phyloP scores from a whole-genome alignment of 106 monocot genomes.

The Phalaenopsis aphrodite region DNA sequence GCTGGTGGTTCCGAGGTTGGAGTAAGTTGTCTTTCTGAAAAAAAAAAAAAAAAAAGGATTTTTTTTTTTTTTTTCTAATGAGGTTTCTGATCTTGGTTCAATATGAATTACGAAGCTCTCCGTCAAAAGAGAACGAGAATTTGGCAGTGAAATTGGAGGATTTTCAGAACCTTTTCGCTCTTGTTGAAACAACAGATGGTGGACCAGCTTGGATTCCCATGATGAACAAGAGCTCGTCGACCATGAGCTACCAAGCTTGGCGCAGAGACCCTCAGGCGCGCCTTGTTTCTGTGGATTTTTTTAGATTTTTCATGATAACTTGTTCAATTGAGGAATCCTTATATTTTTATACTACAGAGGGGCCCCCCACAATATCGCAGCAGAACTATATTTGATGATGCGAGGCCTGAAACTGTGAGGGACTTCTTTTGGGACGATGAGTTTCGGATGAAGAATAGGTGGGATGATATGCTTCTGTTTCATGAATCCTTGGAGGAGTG shows the following conservation, averaged over 20 bases:
- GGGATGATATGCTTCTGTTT: slow-evolving; percentile 96
- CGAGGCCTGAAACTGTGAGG: slow-evolving; percentile 58
- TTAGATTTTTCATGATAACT: not conserved
- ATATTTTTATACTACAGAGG: slow-evolving; percentile 25
- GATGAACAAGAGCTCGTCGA: slow-evolving; percentile 70
- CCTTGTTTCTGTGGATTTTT: not conserved
- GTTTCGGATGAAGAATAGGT: slow-evolving; percentile 55
- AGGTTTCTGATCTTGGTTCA: not conserved
- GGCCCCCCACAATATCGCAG: slow-evolving; percentile 86
- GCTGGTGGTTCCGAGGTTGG: slow-evolving; percentile 1
- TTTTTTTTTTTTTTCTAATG: not conserved
- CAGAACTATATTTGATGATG: slow-evolving; percentile 82
- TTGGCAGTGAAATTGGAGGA: slow-evolving; percentile 49
- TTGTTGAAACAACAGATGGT: slow-evolving; percentile 64
- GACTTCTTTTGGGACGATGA: slow-evolving; percentile 98
- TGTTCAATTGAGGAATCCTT: not conserved
- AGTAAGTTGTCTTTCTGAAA: slow-evolving; percentile 7
- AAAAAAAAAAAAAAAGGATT: too few relatives aligned
- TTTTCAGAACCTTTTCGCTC: slow-evolving; percentile 39
- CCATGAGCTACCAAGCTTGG: slow-evolving; percentile 66
- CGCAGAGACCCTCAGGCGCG: slow-evolving; percentile 68
- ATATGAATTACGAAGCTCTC: slow-evolving; percentile 2
- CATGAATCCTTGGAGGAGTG: slow-evolving; percentile 68
- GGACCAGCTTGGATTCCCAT: slow-evolving; percentile 72
- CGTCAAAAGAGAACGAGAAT: slow-evolving; percentile 8